These are phyloP conservation scores for Cokeromyces recurvatus DNA, from an alignment of 371 early-diverging fungal species.

Conservation along the genomic window DNA sequence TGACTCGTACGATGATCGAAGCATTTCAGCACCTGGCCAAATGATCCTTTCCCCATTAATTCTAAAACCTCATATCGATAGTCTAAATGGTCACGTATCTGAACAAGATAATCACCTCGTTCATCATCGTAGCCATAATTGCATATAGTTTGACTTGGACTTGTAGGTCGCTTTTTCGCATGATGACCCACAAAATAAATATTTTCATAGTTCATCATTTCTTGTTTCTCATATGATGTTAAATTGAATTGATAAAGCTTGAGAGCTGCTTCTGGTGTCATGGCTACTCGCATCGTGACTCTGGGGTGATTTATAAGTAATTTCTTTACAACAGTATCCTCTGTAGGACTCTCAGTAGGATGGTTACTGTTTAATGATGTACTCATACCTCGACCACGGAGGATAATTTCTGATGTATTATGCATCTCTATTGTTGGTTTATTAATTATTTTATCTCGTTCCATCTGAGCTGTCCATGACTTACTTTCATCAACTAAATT, in stretches of 20 bases:
- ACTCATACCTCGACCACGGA: constrained; percentile 14
- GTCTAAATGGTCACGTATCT: constrained; percentile 70
- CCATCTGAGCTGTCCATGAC: constrained; percentile 13
- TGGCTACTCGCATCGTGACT: constrained; percentile 31
- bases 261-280: constrained; percentile 49
- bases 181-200: constrained; percentile 85
- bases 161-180: constrained; percentile 50
- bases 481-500: constrained; percentile 22
- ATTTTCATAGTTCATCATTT: constrained; percentile 74
- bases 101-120: constrained; percentile 77
- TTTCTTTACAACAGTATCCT: not conserved
- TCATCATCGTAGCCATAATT: constrained; percentile 84
- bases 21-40: constrained; percentile 88
- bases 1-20: constrained; percentile 72
- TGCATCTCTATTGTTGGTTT: too few relatives aligned
- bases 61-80: constrained; percentile 83
- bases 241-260: constrained; percentile 62
- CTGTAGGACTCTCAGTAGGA: too few relatives aligned
- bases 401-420: too few relatives aligned
- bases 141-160: constrained; percentile 37
- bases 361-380: not conserved
- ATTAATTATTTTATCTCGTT: constrained; percentile 9
- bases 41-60: constrained; percentile 85
- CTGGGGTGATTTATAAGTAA: not conserved
- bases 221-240: constrained; percentile 76